Base-by-base conservation (phyloP, 176 grass and related monocot species). In the Lolium perenne region DNA sequence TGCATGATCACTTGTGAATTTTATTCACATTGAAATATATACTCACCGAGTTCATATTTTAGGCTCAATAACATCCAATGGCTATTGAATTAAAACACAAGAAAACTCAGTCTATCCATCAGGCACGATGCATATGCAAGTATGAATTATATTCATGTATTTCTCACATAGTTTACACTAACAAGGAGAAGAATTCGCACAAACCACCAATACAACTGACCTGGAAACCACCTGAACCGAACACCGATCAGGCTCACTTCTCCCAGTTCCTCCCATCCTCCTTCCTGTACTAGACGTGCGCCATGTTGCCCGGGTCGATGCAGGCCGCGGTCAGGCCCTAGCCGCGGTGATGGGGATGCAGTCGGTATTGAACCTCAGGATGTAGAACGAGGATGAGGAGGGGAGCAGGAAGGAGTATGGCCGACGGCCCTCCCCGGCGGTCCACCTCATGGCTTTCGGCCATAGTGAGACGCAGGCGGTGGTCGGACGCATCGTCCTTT, bases 311-410 rank as follows among this genome's bases (percentile, higher is more conserved):
- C 7, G 86, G 50, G 73, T 92, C 90, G 17, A 97, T 90, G 73
- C 92, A 92, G 53, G 77, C 86, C 20, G 75, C 78, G 0, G 92
- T 94, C 35, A 94, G n/a, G n/a, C n/a, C n/a, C n/a, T n/a, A n/a
- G n/a, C n/a, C n/a, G n/a, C n/a, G n/a, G n/a, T n/a, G n/a, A n/a
- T n/a, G n/a, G n/a, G n/a, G n/a, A n/a, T n/a, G n/a, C n/a, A n/a
- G n/a, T 94, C 92, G 21, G 92, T 86, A 81, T 94, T 94, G 29
- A 86, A 92, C 81, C 92, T 80, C 46, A 90, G 90, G 7, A 51
- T 63, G 90, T 97, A 97, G 85, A 92, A 97, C 14, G 92, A 97
- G 68, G 90, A 47, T 8, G 45, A 10, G 49, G 12, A n/a, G 49
- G 49, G 14, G 49, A 21, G 8, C 8, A 29, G 3, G 13, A 82